Conservation (phyloP, 352 stramenopile species). For the Pythium phragmitis region DNA sequence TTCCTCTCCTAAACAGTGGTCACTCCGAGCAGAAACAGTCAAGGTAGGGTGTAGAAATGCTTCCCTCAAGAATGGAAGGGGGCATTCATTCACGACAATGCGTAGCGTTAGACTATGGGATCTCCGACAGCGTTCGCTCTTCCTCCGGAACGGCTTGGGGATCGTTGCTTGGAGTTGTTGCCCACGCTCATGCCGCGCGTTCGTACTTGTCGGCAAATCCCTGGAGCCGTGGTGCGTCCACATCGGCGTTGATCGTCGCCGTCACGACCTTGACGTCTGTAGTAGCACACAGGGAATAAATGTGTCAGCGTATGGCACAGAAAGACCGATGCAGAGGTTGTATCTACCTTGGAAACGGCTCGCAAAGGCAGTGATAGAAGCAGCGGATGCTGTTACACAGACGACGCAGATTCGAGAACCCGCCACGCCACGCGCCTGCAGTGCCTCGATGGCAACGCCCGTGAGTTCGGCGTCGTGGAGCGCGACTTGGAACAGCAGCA, state of each 20-base stretch:
- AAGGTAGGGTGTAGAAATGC: too few species aligned
- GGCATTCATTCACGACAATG: too few species aligned
- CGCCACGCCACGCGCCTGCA: conserved; percentile 10
- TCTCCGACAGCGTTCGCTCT: too few species aligned
- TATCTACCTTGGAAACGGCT: conserved; percentile 17
- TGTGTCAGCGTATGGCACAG: neutral
- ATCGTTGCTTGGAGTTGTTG: neutral
- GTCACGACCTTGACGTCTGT: conserved; percentile 26
- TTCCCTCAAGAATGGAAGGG: too few species aligned
- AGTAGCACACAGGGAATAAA: too few species aligned
- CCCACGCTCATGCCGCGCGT: neutral
- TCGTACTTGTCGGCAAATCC: conserved; percentile 18
- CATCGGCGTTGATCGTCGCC: conserved; percentile 17
- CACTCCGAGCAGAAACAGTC: too few species aligned
- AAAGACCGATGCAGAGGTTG: neutral
- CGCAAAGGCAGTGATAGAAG: conserved; percentile 17
- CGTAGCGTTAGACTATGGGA: too few species aligned
- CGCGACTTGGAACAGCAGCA: conserved; percentile 16
- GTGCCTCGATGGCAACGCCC: conserved; percentile 2
- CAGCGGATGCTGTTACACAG: conserved; percentile 11
- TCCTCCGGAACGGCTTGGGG: too few species aligned
- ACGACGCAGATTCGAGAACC: conserved; percentile 16
- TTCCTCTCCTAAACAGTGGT: too few species aligned
- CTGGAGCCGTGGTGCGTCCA: conserved; percentile 16
- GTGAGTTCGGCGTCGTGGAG: conserved; percentile 7